Evolutionary conservation across 441 rosid species (phyloP), one percentile per base, ranked within the genome.

Genomic region (Cnidoscolus chayamansa): DNA sequence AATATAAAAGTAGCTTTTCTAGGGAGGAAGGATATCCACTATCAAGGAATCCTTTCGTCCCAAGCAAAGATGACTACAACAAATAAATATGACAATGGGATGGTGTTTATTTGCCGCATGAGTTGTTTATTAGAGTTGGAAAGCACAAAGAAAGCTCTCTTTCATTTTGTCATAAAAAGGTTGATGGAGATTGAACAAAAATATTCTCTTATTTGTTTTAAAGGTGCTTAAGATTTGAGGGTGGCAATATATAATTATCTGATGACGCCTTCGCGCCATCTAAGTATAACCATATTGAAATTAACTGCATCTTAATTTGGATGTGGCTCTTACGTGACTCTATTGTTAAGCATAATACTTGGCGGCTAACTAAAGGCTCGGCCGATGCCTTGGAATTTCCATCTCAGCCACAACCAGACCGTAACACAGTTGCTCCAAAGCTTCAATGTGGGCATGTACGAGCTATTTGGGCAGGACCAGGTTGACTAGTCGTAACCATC

Each of bases 1-100:
- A 60, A 40, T 5, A 75, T 73, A 45, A 70, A 78, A 78, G 79
- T 63, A 35, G 78, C 82, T 84, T 76, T 82, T 66, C 7, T 30
- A 4, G 54, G 67, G 70, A 30, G 80, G 1, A 67, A 77, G 88
- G 84, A 79, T 74, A 79, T 83, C 80, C 88, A 78, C 81, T 68
- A 77, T 69, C 72, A 75, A 64, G 79, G 90, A 82, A 84, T 84
- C 87, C 89, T 85, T 88, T 37, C 12, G 78, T 71, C 60, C 55
- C 86, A 82, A 81, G 88, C 45, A 84, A 84, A 71, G 76, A 59
- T 30, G 72, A 64, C 40, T 4, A 40, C 1, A 63, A 61, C 77
- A 59, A 63, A 15, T 51, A 17, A 81, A 66, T 53, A 72, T 62
- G 78, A 65, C 35, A 56, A 20, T 40, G 65, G 51, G 64, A 17